These are phyloP conservation scores for Claviceps sp. DNA, from an alignment of 2,329 filamentous ascomycete species.

Conservation along the genomic window DNA sequence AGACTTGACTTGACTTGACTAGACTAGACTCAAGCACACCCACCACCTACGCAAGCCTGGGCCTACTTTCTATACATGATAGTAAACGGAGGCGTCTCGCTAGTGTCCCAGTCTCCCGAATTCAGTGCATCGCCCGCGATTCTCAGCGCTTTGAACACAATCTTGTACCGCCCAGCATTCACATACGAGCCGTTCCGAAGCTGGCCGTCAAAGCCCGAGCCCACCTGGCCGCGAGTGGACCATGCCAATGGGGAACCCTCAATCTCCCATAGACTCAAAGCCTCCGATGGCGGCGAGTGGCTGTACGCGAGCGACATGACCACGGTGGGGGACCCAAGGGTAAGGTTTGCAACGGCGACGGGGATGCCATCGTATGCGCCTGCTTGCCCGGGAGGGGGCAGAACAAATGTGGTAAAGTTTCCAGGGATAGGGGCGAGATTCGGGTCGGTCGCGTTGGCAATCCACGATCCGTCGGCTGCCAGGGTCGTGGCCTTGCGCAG, in stretches of 20 bases:
- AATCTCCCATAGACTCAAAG: not conserved
- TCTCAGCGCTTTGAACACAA: constrained; percentile 28
- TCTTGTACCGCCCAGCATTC: constrained; percentile 28
- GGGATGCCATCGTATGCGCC: not conserved
- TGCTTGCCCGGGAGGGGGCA: not conserved
- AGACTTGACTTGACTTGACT: not conserved
- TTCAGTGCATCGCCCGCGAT: constrained; percentile 27
- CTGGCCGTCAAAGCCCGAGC: constrained; percentile 24
- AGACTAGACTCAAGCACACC: not conserved
- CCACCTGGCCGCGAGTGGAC: not conserved
- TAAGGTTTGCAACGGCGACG: not conserved
- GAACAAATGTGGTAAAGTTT: not conserved
- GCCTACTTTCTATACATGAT: not conserved
- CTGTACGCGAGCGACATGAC: not conserved
- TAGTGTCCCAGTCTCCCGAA: constrained; percentile 25
- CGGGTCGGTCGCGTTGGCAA: not conserved
- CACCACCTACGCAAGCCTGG: not conserved
- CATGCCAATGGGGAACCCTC: not conserved
- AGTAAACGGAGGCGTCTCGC: not conserved
- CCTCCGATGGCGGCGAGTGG: not conserved
- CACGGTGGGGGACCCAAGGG: not conserved
- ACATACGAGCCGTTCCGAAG: constrained; percentile 27
- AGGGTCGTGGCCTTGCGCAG: constrained; percentile 4
- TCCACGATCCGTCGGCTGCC: not conserved
- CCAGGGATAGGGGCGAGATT: not conserved